Percentiles rank a stretch among this genome's conserved stretches.
Conservation (phyloP, 2,329 filamentous ascomycete species). For the Clarireedia sp. region DNA sequence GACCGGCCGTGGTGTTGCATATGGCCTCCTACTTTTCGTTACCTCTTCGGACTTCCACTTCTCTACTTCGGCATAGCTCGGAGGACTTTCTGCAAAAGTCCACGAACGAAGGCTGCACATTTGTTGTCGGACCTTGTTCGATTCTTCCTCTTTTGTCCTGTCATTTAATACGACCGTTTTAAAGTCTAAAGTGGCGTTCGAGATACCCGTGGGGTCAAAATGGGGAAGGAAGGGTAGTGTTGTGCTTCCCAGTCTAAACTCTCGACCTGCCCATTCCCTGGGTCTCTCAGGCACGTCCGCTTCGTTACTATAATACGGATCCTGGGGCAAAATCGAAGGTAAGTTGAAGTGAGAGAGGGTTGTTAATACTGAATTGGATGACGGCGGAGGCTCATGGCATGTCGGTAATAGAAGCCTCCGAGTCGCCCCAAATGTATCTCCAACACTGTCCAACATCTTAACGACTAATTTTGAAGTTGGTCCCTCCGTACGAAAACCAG, state of each 20-base stretch:
- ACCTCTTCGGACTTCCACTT: conserved; percentile 48
- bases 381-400: conserved; percentile 32
- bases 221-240: conserved; percentile 71
- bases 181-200: conserved; percentile 47
- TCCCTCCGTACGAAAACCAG: too few species aligned
- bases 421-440: not conserved
- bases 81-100: conserved; percentile 68
- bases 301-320: conserved; percentile 78
- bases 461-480: not conserved
- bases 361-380: conserved; percentile 39
- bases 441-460: not conserved
- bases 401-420: not conserved
- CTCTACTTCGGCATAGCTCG: conserved; percentile 60
- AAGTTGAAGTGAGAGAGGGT: conserved; percentile 51
- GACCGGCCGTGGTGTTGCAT: conserved; percentile 2
- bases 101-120: conserved; percentile 61
- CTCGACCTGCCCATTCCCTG: conserved; percentile 79
- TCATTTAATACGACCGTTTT: conserved; percentile 41
- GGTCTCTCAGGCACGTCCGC: conserved; percentile 69
- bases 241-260: conserved; percentile 70
- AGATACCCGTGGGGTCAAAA: conserved; percentile 60
- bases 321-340: conserved; percentile 70
- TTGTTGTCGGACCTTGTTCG: conserved; percentile 44
- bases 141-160: conserved; percentile 41
- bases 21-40: conserved; percentile 13